Evolutionary conservation across 768 basidiomycete species (phyloP), one percentile per base, ranked within the genome.

Genomic region (Pleurotus cornucopiae): DNA sequence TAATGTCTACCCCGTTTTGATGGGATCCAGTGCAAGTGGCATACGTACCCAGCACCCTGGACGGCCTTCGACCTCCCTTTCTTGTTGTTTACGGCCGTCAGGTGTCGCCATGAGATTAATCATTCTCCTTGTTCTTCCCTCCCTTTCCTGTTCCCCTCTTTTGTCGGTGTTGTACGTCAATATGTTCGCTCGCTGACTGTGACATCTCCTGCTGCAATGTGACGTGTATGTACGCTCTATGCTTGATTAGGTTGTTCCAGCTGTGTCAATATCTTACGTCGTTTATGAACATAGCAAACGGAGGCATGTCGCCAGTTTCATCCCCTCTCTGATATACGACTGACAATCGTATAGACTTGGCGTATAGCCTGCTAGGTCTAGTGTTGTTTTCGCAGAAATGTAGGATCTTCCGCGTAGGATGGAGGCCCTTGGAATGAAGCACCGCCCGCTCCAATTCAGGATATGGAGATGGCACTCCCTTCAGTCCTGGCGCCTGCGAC

Each of bases 241-340:
- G 13, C 16, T 56, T 34, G 49, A 45, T 34, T 62, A 92, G 90
- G 96, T 98, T 57, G 86, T 97, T 45, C 96, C 96, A 49, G 88
- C 94, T 3, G 96, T 98, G 43, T 96, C 94, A 6, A 98, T 98
- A 72, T 93, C 93, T 58, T 97, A 97, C 72, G 85, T 97, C 40
- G 95, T 97, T 60, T 94, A 94, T 71, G 91, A 94, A 67, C 84
- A 89, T 63, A 85, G 80, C 63, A 94, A 91, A 75, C 81, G 86
- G 68, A 86, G 77, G 91, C 88, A 55, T 60, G 83, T 70, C 41
- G 45, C 49, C 57, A 44, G 1, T 46, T 58, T 44, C 44, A 46
- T 49, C 30, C 38, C 41, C 23, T 43, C 54, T 46, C 37, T 41
- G 52, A 45, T 60, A 34, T 21, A 55, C 55, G 61, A 51, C 63